phyloP scores from a whole-genome alignment of 768 basidiomycete genomes.

The Tricholoma terreum region DNA sequence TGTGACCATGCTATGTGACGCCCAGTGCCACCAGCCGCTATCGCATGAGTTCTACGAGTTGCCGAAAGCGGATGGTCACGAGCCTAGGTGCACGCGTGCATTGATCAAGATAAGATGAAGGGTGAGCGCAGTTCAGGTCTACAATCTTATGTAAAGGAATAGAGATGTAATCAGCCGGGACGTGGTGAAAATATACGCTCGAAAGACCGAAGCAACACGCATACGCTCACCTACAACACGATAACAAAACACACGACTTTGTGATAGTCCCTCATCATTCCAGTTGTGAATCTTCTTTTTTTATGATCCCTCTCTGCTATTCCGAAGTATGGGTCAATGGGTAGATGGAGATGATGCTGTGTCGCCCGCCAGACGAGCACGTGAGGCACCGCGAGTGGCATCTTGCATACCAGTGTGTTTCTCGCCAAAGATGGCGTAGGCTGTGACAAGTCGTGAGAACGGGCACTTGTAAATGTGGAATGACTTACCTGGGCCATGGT shows the following conservation, averaged over 20 bases:
- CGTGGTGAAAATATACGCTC: background rate
- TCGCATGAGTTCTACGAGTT: no score
- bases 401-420: slow-evolving; percentile 96
- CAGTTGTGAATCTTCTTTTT: background rate
- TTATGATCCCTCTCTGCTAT: slow-evolving; percentile 17
- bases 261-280: no score
- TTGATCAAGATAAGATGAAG: no score
- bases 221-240: background rate
- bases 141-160: no score
- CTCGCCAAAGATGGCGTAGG: slow-evolving; percentile 89
- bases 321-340: slow-evolving; percentile 67
- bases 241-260: background rate
- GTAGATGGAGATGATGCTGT: slow-evolving; percentile 89
- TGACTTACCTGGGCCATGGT: slow-evolving; percentile 74
- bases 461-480: background rate
- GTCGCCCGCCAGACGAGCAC: slow-evolving; percentile 79
- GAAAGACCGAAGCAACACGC: background rate
- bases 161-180: no score
- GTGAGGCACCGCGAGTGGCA: slow-evolving; percentile 72
- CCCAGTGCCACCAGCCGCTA: no score
- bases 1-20: no score
- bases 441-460: slow-evolving; percentile 32
- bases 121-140: no score
- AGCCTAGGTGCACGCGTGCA: no score
- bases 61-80: no score